Percentiles rank a stretch among this genome's conserved stretches.
These are phyloP conservation scores for Exserohilum rostratum DNA, from an alignment of 2,329 filamentous ascomycete genomes.

Conservation along the genomic window DNA sequence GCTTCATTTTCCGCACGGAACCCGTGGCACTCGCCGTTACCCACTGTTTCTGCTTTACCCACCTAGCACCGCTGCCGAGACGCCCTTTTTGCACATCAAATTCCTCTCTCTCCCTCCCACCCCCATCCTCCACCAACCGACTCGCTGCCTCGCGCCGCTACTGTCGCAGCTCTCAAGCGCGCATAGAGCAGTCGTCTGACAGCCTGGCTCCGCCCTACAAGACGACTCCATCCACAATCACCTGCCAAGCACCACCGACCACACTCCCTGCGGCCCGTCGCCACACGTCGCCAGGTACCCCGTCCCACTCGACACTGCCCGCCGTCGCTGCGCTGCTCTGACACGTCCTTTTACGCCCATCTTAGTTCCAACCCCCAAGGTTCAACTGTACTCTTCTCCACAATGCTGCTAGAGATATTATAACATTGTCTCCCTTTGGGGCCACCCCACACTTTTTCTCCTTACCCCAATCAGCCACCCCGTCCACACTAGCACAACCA, in stretches of 20 bases:
- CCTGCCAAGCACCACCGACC: slow-evolving; percentile 13
- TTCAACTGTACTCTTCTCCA: slow-evolving; percentile 36
- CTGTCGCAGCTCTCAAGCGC: slow-evolving; percentile 20
- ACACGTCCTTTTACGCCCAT: slow-evolving; percentile 27
- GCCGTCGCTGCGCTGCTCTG: slow-evolving; percentile 28
- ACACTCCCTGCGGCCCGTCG: slow-evolving; percentile 27
- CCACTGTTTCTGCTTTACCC: slow-evolving; percentile 14
- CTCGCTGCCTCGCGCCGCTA: slow-evolving; percentile 19
- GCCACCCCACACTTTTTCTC: slow-evolving; percentile 24
- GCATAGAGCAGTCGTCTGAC: slow-evolving; percentile 22
- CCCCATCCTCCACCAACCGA: slow-evolving; percentile 2
- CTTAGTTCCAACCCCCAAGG: slow-evolving; percentile 35
- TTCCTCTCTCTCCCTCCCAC: slow-evolving; percentile 23
- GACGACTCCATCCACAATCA: slow-evolving; percentile 16
- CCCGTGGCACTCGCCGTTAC: slow-evolving; percentile 12
- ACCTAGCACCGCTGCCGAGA: slow-evolving; percentile 15
- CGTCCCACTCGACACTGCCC: slow-evolving; percentile 29
- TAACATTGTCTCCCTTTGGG: slow-evolving; percentile 48
- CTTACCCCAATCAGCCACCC: slow-evolving; percentile 13
- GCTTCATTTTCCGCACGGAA: no score
- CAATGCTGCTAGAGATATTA: slow-evolving; percentile 47
- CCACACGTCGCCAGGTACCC: slow-evolving; percentile 45
- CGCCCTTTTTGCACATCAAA: slow-evolving; percentile 27
- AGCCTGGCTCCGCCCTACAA: not conserved
- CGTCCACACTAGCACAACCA: slow-evolving; percentile 11